Percentiles rank a stretch among this genome's conserved stretches.
phyloP scores from a whole-genome alignment of 495 filamentous ascomycete species.

The Xylaria bambusicola region DNA sequence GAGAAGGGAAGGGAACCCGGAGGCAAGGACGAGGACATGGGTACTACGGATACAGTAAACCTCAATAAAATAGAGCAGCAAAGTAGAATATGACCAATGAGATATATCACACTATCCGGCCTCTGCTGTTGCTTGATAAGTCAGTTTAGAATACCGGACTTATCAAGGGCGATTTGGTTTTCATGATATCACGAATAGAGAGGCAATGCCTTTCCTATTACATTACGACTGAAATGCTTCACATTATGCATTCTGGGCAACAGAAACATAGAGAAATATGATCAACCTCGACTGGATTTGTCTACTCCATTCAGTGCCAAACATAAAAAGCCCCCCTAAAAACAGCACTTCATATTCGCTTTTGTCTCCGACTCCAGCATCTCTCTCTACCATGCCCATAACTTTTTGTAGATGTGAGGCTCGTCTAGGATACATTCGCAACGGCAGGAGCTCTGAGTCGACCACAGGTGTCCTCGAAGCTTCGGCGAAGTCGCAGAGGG shows the following conservation, averaged over 20 bases:
- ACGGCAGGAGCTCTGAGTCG: conserved; percentile 39
- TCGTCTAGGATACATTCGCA: conserved; percentile 48
- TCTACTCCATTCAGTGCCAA: conserved; percentile 42
- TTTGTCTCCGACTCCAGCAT: conserved; percentile 44
- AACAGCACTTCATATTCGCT: conserved; percentile 45
- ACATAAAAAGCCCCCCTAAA: conserved; percentile 41
- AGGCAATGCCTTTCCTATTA: not conserved
- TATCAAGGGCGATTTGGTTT: no score
- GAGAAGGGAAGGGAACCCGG: conserved; percentile 12
- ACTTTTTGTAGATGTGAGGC: conserved; percentile 54
- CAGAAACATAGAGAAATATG: conserved; percentile 45
- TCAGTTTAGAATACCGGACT: no score
- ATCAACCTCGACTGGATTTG: conserved; percentile 51
- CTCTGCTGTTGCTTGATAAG: no score
- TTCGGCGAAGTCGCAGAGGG: conserved; percentile 20
- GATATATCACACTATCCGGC: no score
- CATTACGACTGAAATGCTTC: conserved; percentile 19
- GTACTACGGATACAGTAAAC: not conserved
- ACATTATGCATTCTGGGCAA: conserved; percentile 31
- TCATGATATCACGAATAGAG: not conserved
- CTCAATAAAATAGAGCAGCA: conserved; percentile 1
- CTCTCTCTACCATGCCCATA: conserved; percentile 47
- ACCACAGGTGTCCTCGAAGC: conserved; percentile 36
- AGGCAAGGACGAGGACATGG: conserved; percentile 12
- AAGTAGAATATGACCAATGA: not conserved